Evolutionary conservation across 1,139 yeast genomes (phyloP), one percentile per base, ranked within the genome.

Genomic region (Pichia sp.): DNA sequence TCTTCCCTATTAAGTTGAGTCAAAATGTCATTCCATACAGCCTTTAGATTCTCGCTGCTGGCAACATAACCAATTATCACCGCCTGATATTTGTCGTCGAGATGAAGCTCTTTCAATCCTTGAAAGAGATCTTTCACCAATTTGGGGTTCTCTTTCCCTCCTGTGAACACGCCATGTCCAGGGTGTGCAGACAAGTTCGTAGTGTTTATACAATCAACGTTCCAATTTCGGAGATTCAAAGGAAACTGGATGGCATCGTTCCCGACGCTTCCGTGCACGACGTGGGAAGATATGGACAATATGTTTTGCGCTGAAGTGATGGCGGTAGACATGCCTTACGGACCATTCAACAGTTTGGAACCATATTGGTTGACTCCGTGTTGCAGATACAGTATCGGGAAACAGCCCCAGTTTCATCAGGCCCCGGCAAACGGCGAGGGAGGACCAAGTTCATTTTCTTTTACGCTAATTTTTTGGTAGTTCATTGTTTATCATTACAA

Each of bases 161-260:
- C 81, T 45, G 63, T 70, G 52, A 78, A 77, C 42, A 67, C 58
- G 2, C 84, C 84, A 65, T 82, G 82, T 0, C 89, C 90, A 0
- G 90, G 84, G 67, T 85, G 90, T 60, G 84, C 82, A 7, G 87
- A 81, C 60, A 78, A 80, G 61, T 82, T 81, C 36, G 85, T 85
- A 16, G 87, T 82, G 66, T 84, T 81, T 50, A 85, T 69, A 5
- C 77, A 76, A 64, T 85, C 89, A 8, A 84, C 85, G 61, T 85
- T 84, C 89, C 89, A 84, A 2, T 85, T 86, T 34, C 74, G 66
- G 53, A 75, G 73, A 63, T 84, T 88, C 31, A 85, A 67, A 0
- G 89, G 87, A 62, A 84, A 83, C 6, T 84, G 81, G 8, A 82
- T 79, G 0, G 87, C 85, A 56, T 80, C 75, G 62, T 81, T 81